These are phyloP conservation scores for Pseudovirgaria hyperparasitica DNA, from an alignment of 2,329 filamentous ascomycete species.

Conservation along the genomic window DNA sequence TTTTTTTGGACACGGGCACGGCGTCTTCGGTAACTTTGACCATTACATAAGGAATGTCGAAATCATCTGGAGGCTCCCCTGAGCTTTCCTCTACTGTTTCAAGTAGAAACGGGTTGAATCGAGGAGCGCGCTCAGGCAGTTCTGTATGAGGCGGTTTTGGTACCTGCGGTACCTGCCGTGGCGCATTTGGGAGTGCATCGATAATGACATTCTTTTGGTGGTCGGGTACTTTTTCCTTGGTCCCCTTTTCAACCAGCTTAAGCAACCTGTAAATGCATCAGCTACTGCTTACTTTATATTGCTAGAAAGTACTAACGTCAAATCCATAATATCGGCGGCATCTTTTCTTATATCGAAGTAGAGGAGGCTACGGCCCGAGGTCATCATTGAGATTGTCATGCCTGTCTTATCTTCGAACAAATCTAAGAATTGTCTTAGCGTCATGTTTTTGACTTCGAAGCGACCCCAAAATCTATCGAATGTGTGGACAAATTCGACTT, in stretches of 20 bases:
- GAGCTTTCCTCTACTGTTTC: slow-evolving; percentile 80
- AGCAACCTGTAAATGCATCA: slow-evolving; percentile 53
- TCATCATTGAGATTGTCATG: slow-evolving; percentile 79
- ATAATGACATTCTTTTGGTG: slow-evolving; percentile 96
- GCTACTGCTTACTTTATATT: no score
- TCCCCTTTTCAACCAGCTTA: slow-evolving; percentile 74
- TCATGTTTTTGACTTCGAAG: slow-evolving; percentile 81
- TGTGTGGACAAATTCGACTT: slow-evolving; percentile 61
- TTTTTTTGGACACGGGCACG: slow-evolving; percentile 1
- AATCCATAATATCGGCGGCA: slow-evolving; percentile 51
- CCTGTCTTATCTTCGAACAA: slow-evolving; percentile 69
- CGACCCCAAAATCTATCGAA: slow-evolving; percentile 98
- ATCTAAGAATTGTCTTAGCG: slow-evolving; percentile 69
- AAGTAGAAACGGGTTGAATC: no score
- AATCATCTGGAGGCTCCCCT: slow-evolving; percentile 88
- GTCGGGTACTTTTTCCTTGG: slow-evolving; percentile 78
- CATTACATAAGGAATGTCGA: slow-evolving; percentile 95
- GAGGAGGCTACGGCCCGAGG: slow-evolving; percentile 88
- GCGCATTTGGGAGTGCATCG: no score
- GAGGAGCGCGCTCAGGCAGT: no score
- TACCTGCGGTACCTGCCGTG: no score
- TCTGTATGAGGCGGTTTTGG: no score
- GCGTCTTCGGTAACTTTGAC: slow-evolving; percentile 44
- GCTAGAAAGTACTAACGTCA: not conserved
- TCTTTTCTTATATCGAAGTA: slow-evolving; percentile 80